Conservation (phyloP, 1,139 yeast genomes). For the Yamadazyma atmosphaerica region DNA sequence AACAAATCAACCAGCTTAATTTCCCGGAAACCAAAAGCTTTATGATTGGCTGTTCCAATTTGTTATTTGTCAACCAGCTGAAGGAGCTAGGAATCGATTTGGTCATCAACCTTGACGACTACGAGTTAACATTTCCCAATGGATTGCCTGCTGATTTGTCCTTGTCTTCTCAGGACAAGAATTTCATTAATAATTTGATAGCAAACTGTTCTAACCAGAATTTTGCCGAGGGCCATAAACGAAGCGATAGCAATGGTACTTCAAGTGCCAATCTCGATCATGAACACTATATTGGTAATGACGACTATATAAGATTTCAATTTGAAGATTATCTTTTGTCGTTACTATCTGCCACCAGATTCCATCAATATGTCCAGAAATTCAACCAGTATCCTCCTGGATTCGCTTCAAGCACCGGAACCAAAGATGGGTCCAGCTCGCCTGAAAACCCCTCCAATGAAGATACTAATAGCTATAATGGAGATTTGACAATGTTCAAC, state of each 20-base stretch:
- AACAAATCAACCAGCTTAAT: constrained; percentile 76
- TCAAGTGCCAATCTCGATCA: constrained; percentile 18
- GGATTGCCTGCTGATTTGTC: constrained; percentile 41
- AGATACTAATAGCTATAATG: constrained; percentile 22
- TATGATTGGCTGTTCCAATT: constrained; percentile 86
- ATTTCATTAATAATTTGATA: constrained; percentile 57
- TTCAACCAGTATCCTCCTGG: constrained; percentile 47
- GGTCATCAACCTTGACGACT: constrained; percentile 38
- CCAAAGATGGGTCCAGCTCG: too few species aligned
- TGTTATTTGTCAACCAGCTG: constrained; percentile 71
- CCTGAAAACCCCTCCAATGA: constrained; percentile 17
- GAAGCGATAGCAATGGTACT: not conserved
- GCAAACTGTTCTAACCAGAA: constrained; percentile 12
- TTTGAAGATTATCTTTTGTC: constrained; percentile 90
- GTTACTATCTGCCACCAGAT: constrained; percentile 70
- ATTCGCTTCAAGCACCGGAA: constrained; percentile 17
- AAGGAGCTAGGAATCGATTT: constrained; percentile 50
- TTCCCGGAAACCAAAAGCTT: constrained; percentile 61
- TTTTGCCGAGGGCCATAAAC: constrained; percentile 4
- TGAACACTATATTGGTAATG: constrained; percentile 60
- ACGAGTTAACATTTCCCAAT: constrained; percentile 45
- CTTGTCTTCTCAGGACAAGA: constrained; percentile 67
- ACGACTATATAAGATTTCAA: constrained; percentile 82
- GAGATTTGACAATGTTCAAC: constrained; percentile 46
- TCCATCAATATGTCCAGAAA: constrained; percentile 55